Evolutionary conservation across 2,329 filamentous ascomycete genomes (phyloP), one percentile per base, ranked within the genome.

Genomic region (Diplodia intermedia): DNA sequence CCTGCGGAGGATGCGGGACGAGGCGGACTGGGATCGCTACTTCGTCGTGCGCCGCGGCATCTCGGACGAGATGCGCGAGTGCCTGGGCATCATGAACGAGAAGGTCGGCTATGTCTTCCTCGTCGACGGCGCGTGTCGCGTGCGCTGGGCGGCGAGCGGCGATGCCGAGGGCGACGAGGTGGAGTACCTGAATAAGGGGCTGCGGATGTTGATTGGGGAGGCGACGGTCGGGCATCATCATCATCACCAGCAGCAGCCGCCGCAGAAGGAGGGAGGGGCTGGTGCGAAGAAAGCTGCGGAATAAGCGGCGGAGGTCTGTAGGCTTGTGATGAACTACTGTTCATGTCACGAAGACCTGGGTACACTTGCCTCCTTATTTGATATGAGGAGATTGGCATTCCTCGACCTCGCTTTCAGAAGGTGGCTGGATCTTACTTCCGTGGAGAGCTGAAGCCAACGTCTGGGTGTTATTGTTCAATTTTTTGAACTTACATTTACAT

Each of bases 101-200:
- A 96, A 94, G 80, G 94, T 97, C 40, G 94, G 94, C 47, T 98
- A 97, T 81, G 90, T 94, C 4, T 99, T 97, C 79, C 84, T 99
- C 57, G 84, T 99, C 69, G 95, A 99, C 78, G 85, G 89, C 70
- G 85, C 94, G 71, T 97, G 93, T 78, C 91, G 89, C 80, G 96
- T 99, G 73, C 87, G 95, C 68, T 99, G 95, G 95, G 95, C 94
- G 0, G 95, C 92, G 4, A 97, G 93, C 75, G 92, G 90, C 14
- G 77, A 84, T 56, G 88, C 89, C 55, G 84, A 88, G 70, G 85
- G 85, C 0, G 86, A 86, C 20, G 92, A 96, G 82, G 85, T 84
- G 71, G 85, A 89, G 65, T 86, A 88, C 52, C 76, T 96, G 75
- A 86, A 87, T 50, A 91, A 83, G 77, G 88, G 89, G 3, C 75